Base-by-base conservation (phyloP, 257 asterid genomes). In the Penstemon newberryi region DNA sequence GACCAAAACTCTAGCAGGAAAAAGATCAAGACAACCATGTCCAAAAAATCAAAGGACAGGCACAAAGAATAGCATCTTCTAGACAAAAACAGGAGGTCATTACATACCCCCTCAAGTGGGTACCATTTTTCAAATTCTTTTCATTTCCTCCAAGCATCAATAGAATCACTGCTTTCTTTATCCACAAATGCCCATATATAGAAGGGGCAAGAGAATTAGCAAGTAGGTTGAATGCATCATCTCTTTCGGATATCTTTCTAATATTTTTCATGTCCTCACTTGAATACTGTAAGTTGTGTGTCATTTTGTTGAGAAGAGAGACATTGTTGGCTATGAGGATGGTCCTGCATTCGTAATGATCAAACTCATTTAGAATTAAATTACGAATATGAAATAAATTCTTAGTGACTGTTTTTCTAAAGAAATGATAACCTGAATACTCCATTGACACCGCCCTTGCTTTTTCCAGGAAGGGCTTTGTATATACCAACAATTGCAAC, bases 131-230 rank as follows among this genome's bases (percentile, higher is more conserved):
- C 80, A 93, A 79, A 87, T 90, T 90, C 77, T 90, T 93, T 77
- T 93, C 99, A 43, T 78, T 85, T 79, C 99, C 99, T 64, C 99
- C 97, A 13, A 93, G 97, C 99, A 93, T 90, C 82, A 93, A 69
- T 45, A 93, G 81, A 79, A 93, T 60, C 72, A 90, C 92, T 44
- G 99, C 94, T 72, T 93, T 93, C 81, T 93, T 93, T 77, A 90
- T 93, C 99, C 99, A 90, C 63, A 73, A 66, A 76, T 93, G 97
- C 77, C 97, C 99, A 59, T 88, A 88, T 45, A 93, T 93, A 63
- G 97, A 93, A 52, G 99, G 99, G 1, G 99, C 99, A 56, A 93
- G 91, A 41, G 99, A 93, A 76, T 82, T 86, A 60, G 86, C 96
- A 76, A 93, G 97, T 58, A 93, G 85, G 46, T 86, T 85, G 60